Conservation (phyloP, 768 basidiomycete genomes). For the Albatrellus ellisii region DNA sequence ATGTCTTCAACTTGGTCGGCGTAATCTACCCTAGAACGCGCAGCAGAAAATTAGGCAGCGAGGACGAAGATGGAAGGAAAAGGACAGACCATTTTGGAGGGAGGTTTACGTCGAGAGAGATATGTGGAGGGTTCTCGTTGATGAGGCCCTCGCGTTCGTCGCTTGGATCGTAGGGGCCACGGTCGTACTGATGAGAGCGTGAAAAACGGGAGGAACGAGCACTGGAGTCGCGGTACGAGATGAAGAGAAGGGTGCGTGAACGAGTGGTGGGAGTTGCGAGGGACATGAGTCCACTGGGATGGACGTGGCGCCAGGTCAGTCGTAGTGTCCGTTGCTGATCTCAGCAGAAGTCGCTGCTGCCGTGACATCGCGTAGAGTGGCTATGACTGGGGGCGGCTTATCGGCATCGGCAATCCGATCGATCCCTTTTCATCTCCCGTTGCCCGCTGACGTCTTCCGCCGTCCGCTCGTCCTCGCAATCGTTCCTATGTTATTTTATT, state of each 20-base stretch:
- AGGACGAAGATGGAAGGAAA: constrained; percentile 3
- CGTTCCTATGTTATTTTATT: too few relatives aligned
- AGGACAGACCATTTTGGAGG: constrained; percentile 75
- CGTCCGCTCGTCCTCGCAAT: too few relatives aligned
- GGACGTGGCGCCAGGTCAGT: constrained; percentile 20
- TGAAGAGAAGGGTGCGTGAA: constrained; percentile 84
- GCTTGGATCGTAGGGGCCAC: constrained; percentile 33
- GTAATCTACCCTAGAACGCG: constrained; percentile 62
- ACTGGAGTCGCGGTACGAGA: constrained; percentile 81
- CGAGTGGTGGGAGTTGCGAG: constrained; percentile 40
- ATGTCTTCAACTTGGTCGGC: constrained; percentile 83
- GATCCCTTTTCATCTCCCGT: too few relatives aligned
- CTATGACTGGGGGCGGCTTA: too few relatives aligned
- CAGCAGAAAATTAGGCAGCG: constrained; percentile 13
- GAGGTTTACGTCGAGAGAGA: constrained; percentile 43
- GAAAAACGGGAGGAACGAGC: constrained; percentile 31
- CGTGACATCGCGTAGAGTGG: too few relatives aligned
- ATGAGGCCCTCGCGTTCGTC: constrained; percentile 65
- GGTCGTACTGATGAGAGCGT: constrained; percentile 28
- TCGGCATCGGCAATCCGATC: too few relatives aligned
- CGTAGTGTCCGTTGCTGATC: too few relatives aligned
- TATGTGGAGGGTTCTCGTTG: constrained; percentile 27
- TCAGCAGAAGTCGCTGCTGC: too few relatives aligned
- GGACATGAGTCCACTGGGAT: constrained; percentile 22
- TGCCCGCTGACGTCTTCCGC: too few relatives aligned